Evolutionary conservation across 495 filamentous ascomycete genomes (phyloP).

Genomic region (Poronia punctata): DNA sequence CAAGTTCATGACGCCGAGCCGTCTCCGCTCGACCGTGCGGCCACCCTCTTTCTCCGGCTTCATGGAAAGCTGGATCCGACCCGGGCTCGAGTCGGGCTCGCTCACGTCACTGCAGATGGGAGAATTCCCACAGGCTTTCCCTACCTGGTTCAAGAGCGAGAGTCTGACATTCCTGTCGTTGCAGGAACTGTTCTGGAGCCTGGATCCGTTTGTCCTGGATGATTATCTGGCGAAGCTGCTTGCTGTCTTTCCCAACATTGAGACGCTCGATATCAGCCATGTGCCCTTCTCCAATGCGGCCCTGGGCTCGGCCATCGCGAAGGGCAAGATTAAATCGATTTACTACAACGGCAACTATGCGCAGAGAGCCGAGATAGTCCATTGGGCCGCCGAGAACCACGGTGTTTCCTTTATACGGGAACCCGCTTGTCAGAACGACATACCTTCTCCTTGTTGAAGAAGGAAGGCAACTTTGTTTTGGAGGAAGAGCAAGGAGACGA

Average conservation of each 20-base stretch:
- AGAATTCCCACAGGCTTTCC: constrained; percentile 3
- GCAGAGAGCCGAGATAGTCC: constrained; percentile 1
- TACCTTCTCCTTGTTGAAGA: too few relatives aligned
- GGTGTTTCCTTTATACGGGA: not conserved
- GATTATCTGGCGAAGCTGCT: constrained; percentile 4
- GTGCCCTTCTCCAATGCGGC: constrained; percentile 13
- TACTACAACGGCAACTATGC: constrained; percentile 7
- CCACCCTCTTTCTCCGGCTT: not conserved
- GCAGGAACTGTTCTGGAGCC: constrained; percentile 8
- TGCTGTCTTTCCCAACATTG: constrained; percentile 19
- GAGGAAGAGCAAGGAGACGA: too few relatives aligned
- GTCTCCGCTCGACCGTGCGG: not conserved
- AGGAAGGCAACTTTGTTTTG: too few relatives aligned
- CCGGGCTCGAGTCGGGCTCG: constrained; percentile 19
- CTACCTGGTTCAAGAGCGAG: constrained; percentile 16
- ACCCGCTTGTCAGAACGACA: not conserved
- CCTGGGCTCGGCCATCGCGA: constrained; percentile 11
- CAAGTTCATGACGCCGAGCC: constrained; percentile 1
- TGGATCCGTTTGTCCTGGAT: constrained; percentile 2
- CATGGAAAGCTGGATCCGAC: constrained; percentile 9
- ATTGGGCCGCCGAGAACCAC: constrained; percentile 14
- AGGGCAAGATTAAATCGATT: constrained; percentile 14
- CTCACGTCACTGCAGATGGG: constrained; percentile 15
- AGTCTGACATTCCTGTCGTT: constrained; percentile 15
- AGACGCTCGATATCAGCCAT: constrained; percentile 12